Conservation (phyloP, 2,329 filamentous ascomycete species). For the Pseudocercospora crystallina region DNA sequence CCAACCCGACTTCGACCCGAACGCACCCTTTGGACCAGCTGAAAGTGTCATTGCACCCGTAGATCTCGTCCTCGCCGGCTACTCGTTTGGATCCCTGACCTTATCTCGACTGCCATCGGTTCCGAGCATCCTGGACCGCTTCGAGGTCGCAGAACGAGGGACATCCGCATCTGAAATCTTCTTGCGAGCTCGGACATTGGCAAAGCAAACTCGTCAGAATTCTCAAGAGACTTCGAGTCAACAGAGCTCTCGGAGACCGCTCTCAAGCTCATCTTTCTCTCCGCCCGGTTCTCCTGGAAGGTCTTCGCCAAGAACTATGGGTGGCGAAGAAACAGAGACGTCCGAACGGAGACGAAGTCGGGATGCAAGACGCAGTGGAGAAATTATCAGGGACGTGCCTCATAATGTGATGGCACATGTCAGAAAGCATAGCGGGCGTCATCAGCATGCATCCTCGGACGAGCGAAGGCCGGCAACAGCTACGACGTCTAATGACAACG, state of each 20-base stretch:
- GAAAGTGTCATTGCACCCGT: neutral
- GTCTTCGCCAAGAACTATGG: constrained; percentile 31
- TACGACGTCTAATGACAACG: neutral
- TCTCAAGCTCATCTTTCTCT: too few species aligned
- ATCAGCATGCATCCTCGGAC: neutral
- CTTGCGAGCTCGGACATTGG: constrained; percentile 66
- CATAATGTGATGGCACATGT: constrained; percentile 32
- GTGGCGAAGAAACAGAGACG: constrained; percentile 49
- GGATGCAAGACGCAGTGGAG: constrained; percentile 38
- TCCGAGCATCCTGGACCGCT: constrained; percentile 57
- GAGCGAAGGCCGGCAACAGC: neutral
- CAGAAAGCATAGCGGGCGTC: constrained; percentile 21
- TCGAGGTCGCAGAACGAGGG: constrained; percentile 54
- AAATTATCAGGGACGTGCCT: constrained; percentile 41
- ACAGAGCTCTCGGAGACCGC: too few species aligned
- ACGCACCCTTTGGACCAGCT: neutral
- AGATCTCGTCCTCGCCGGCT: constrained; percentile 67
- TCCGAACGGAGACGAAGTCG: constrained; percentile 43
- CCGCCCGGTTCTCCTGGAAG: too few species aligned
- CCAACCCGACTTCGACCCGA: neutral
- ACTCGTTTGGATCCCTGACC: constrained; percentile 88
- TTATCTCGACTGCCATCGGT: constrained; percentile 68
- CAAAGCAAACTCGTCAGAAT: constrained; percentile 57
- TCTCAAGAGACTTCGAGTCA: too few species aligned
- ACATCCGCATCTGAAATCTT: constrained; percentile 68